These are phyloP conservation scores for Athelia psychrophila DNA, from an alignment of 1,284 basidiomycete species.

Conservation along the genomic window DNA sequence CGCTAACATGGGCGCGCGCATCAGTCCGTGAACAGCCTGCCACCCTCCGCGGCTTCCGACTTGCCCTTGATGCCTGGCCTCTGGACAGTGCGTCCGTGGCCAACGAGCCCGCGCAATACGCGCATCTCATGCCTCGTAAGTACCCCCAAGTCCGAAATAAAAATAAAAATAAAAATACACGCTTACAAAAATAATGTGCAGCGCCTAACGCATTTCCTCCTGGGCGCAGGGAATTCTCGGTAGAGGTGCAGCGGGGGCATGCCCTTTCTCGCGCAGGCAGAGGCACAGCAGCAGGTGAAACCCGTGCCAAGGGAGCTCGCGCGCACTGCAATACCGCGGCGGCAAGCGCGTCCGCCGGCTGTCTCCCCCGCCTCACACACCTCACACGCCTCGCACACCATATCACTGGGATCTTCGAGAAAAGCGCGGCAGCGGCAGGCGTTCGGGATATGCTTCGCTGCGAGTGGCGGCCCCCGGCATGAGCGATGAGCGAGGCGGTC, in stretches of 20 bases:
- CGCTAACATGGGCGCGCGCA: too few species aligned
- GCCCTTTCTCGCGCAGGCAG: too few species aligned
- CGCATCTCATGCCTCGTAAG: neutral
- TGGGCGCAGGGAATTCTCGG: neutral
- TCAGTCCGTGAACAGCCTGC: slow-evolving; percentile 21
- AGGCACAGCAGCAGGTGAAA: too few species aligned
- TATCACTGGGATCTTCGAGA: neutral
- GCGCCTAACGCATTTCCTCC: neutral
- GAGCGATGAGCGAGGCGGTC: too few species aligned
- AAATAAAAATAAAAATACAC: neutral
- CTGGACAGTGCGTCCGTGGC: neutral
- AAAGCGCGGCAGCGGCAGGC: neutral
- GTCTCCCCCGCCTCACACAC: neutral
- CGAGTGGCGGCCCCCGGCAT: too few species aligned
- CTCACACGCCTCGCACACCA: slow-evolving; percentile 5
- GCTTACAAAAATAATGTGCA: too few species aligned
- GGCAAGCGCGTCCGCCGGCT: neutral
- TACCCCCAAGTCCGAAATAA: neutral
- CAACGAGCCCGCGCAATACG: neutral
- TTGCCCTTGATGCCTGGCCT: slow-evolving; percentile 29
- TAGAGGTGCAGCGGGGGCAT: neutral
- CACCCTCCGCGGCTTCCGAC: slow-evolving; percentile 18
- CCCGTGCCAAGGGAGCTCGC: neutral
- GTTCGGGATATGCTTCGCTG: neutral
- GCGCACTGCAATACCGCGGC: neutral